These are phyloP conservation scores for Zygoascus biomembranicola DNA, from an alignment of 805 yeast species.

Conservation along the genomic window DNA sequence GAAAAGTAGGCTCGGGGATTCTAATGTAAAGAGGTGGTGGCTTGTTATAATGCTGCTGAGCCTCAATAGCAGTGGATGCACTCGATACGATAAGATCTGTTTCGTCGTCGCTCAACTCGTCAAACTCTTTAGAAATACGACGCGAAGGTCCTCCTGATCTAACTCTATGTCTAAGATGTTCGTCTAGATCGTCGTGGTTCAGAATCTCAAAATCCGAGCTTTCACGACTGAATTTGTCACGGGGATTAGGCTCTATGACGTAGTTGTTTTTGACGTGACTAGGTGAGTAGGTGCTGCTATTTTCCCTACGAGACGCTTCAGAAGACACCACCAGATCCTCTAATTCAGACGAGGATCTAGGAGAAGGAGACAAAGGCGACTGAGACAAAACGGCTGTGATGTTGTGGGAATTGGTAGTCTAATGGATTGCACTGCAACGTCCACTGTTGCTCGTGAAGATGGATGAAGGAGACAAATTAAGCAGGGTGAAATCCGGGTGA, in stretches of 20 bases:
- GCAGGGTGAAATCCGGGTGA: too few species aligned
- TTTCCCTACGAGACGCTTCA: neutral
- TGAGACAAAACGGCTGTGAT: neutral
- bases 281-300: neutral
- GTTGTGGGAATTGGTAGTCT: neutral
- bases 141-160: neutral
- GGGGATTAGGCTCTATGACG: neutral
- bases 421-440: too few species aligned
- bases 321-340: neutral
- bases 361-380: neutral
- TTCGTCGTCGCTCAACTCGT: neutral
- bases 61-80: neutral
- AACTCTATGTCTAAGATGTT: neutral
- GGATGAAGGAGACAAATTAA: too few species aligned
- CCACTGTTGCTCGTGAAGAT: too few species aligned
- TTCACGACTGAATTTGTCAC: neutral
- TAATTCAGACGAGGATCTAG: neutral
- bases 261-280: neutral
- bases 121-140: neutral
- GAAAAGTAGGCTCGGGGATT: slow-evolving; percentile 15
- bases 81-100: neutral
- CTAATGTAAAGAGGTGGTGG: slow-evolving; percentile 3
- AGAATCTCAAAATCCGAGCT: neutral
- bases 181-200: neutral
- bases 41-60: neutral